Conservation (phyloP, 768 basidiomycete genomes). For the Trametes villosa region DNA sequence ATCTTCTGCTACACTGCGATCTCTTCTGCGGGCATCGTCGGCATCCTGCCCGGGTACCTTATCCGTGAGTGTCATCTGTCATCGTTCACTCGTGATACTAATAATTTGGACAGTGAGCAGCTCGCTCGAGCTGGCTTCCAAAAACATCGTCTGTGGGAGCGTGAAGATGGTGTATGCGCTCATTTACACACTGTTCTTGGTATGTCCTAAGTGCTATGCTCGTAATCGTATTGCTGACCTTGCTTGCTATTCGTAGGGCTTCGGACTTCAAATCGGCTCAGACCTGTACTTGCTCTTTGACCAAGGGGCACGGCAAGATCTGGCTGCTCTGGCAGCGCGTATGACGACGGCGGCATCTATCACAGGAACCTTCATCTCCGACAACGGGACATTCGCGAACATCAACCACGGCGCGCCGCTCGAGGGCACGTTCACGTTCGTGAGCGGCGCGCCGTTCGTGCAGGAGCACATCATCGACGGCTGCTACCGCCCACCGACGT, state of each 20-base stretch:
- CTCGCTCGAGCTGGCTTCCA: slow-evolving; percentile 82
- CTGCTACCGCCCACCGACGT: slow-evolving; percentile 68
- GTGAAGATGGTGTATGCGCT: slow-evolving; percentile 91
- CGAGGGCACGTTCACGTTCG: slow-evolving; percentile 69
- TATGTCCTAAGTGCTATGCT: slow-evolving; percentile 13
- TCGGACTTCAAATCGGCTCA: slow-evolving; percentile 83
- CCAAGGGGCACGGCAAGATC: slow-evolving; percentile 51
- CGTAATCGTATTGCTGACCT: background rate
- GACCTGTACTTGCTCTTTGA: slow-evolving; percentile 81
- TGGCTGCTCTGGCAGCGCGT: slow-evolving; percentile 57
- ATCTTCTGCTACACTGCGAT: slow-evolving; percentile 93
- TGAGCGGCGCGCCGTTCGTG: slow-evolving; percentile 51
- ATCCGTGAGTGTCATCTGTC: slow-evolving; percentile 55
- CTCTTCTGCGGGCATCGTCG: slow-evolving; percentile 84
- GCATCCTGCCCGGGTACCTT: slow-evolving; percentile 88
- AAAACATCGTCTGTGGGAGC: slow-evolving; percentile 83
- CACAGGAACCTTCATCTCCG: slow-evolving; percentile 70
- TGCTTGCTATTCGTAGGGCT: slow-evolving; percentile 46
- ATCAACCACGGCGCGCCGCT: slow-evolving; percentile 47
- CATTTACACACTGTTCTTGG: slow-evolving; percentile 80
- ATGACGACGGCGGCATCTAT: slow-evolving; percentile 54
- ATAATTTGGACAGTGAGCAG: slow-evolving; percentile 61
- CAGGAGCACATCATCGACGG: slow-evolving; percentile 58
- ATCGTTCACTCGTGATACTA: slow-evolving; percentile 7
- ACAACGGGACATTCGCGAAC: slow-evolving; percentile 49